Evolutionary conservation across 768 basidiomycete genomes (phyloP).

Genomic region (Collybia nuda): DNA sequence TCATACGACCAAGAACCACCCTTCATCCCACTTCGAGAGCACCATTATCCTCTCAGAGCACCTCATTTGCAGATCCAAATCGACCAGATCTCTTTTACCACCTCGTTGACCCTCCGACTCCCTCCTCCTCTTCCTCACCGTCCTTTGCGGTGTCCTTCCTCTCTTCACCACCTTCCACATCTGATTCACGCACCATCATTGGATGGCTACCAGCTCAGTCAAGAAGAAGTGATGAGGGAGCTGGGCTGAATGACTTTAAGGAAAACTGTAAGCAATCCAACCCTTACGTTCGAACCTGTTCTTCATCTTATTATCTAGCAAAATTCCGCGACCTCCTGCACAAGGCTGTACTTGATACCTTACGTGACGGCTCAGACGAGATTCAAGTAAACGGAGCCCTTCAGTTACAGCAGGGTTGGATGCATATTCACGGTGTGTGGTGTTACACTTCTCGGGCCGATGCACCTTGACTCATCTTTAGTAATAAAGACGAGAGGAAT

Average conservation of each 20-base stretch:
- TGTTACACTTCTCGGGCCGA: neutral
- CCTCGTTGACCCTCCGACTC: slow-evolving; percentile 50
- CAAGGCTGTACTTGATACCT: slow-evolving; percentile 50
- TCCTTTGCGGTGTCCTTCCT: slow-evolving; percentile 71
- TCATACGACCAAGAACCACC: too few species aligned
- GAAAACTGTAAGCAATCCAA: slow-evolving; percentile 58
- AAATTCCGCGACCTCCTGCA: slow-evolving; percentile 63
- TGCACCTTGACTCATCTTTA: neutral
- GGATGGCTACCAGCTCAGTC: slow-evolving; percentile 67
- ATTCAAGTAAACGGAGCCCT: slow-evolving; percentile 63
- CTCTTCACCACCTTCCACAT: slow-evolving; percentile 36
- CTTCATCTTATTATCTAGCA: slow-evolving; percentile 33
- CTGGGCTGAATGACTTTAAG: slow-evolving; percentile 67
- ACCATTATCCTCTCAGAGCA: neutral
- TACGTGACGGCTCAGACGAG: slow-evolving; percentile 61
- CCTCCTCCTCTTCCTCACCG: slow-evolving; percentile 40
- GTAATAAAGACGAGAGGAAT: slow-evolving; percentile 64
- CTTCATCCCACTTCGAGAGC: neutral
- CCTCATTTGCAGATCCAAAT: slow-evolving; percentile 43
- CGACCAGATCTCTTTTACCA: slow-evolving; percentile 75
- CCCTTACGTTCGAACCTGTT: neutral
- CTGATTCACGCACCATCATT: slow-evolving; percentile 53
- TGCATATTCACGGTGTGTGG: slow-evolving; percentile 68
- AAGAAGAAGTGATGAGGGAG: slow-evolving; percentile 28
- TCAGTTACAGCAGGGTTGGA: slow-evolving; percentile 77